phyloP scores from a whole-genome alignment of 495 filamentous ascomycete genomes.

The Collariella sp. region DNA sequence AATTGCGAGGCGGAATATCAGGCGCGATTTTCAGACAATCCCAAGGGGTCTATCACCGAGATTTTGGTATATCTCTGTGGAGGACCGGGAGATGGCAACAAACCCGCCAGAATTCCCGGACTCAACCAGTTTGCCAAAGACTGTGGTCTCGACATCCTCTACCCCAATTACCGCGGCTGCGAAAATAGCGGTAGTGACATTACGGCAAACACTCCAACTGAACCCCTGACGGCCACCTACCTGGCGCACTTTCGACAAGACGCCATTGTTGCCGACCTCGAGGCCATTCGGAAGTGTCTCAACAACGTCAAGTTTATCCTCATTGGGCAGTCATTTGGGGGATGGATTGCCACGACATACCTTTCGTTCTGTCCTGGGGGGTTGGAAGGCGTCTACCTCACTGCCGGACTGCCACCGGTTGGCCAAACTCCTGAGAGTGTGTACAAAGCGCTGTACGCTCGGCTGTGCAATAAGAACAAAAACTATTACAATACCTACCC shows the following conservation, averaged over 20 bases:
- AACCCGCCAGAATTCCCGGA: constrained; percentile 49
- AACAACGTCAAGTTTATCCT: constrained; percentile 58
- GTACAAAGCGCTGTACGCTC: constrained; percentile 57
- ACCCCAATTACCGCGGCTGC: constrained; percentile 78
- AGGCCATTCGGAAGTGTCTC: constrained; percentile 65
- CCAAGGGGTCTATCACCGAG: background rate
- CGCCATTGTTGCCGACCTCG: constrained; percentile 77
- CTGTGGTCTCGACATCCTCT: constrained; percentile 71
- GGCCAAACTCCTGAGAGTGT: constrained; percentile 59
- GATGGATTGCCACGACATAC: constrained; percentile 72
- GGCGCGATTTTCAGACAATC: background rate
- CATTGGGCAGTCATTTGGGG: constrained; percentile 83
- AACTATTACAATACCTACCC: constrained; percentile 72
- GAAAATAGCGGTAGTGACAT: constrained; percentile 62
- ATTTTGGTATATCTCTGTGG: constrained; percentile 52
- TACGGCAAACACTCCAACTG: background rate
- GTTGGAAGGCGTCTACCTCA: constrained; percentile 67
- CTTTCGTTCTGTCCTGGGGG: constrained; percentile 66
- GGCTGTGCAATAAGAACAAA: constrained; percentile 50
- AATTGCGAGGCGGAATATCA: too few relatives aligned
- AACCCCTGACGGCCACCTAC: constrained; percentile 51
- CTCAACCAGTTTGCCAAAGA: constrained; percentile 56
- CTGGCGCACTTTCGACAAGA: constrained; percentile 78
- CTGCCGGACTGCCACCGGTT: constrained; percentile 70
- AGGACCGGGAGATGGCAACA: constrained; percentile 64